phyloP scores from a whole-genome alignment of 306 rosid genomes.

The Sechiopsis laciniata region DNA sequence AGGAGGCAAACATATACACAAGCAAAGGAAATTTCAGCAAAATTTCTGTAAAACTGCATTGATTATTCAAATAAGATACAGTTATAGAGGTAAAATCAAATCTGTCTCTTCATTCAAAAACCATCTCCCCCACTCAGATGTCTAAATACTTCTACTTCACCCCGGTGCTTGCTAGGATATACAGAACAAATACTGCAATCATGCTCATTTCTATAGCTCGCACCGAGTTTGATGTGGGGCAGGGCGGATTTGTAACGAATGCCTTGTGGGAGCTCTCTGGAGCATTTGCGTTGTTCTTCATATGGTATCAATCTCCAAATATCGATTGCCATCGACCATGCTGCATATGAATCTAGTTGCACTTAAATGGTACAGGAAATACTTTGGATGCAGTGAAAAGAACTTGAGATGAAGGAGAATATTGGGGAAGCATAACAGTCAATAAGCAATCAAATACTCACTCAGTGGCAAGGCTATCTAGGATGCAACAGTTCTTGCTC shows the following conservation, averaged over 20 bases:
- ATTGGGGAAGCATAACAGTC: neutral
- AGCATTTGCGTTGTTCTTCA: neutral
- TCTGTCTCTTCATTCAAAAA: neutral
- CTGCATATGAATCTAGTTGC: slow-evolving; percentile 14
- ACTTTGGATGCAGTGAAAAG: slow-evolving; percentile 4
- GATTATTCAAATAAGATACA: neutral
- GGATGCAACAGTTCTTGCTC: slow-evolving; percentile 51
- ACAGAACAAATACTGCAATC: neutral
- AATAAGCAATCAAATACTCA: slow-evolving; percentile 30
- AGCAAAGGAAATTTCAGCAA: slow-evolving; percentile 1
- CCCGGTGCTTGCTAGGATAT: slow-evolving; percentile 1
- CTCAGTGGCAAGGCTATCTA: slow-evolving; percentile 38
- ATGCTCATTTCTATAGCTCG: neutral
- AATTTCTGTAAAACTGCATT: neutral
- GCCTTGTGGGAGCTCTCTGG: neutral
- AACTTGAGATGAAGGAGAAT: neutral
- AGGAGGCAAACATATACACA: slow-evolving; percentile 1
- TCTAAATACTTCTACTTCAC: neutral
- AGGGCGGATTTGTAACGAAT: neutral
- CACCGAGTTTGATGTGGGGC: slow-evolving; percentile 1
- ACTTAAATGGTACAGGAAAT: neutral
- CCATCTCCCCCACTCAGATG: neutral
- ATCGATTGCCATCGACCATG: neutral
- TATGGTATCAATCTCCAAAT: neutral
- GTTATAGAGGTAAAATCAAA: neutral